Base-by-base conservation (phyloP, 2,329 filamentous ascomycete species). In the Trichoderma lentiforme region DNA sequence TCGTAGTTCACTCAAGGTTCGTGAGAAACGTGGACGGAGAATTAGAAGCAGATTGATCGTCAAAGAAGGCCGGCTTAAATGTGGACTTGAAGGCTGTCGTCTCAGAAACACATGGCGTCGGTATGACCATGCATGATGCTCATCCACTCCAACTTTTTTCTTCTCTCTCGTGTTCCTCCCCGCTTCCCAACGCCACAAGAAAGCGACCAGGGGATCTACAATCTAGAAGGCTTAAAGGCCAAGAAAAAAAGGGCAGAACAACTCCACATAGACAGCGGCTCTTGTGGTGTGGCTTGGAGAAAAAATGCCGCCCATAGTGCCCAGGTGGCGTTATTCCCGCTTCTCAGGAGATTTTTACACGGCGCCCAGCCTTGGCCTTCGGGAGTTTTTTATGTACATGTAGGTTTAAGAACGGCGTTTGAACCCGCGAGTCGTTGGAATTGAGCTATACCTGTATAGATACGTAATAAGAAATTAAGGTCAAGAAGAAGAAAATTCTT, bases 241-340 rank as follows among this genome's bases (percentile, higher is more conserved):
- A 28, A 70, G 57, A 70, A 70, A n/a, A 43, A 39, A 26, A 53
- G 24, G 18, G 24, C 28, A 61, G 57, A 36, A 51, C 21, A 39
- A n/a, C 67, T 53, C 67, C 67, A 70, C 67, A 70, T 70, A 6
- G 56, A n/a, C 28, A 5, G 28, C 56, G 67, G 57, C 67, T 61
- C 39, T 62, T 70, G 56, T 26, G 34, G 15, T 70, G 56, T 26
- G 28, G 36, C 39, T 26, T 67, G 21, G 34, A 62, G 34, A 62
- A 21, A 53, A 62, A 60, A 62, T 51, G 39, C 67, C 57, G 57
- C 66, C 67, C 21, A 66, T 39, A 30, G 32, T 34, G 32, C 32
- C 32, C 34, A 21, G 4, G 67, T 70, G 67, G 67, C 57, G 57
- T 62, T 53, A 36, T 62, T 24, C 57, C 67, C 56, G 30, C 26